Evolutionary conservation across 78 protist species (phyloP).

Genomic region (Polysphondylium violaceum): DNA sequence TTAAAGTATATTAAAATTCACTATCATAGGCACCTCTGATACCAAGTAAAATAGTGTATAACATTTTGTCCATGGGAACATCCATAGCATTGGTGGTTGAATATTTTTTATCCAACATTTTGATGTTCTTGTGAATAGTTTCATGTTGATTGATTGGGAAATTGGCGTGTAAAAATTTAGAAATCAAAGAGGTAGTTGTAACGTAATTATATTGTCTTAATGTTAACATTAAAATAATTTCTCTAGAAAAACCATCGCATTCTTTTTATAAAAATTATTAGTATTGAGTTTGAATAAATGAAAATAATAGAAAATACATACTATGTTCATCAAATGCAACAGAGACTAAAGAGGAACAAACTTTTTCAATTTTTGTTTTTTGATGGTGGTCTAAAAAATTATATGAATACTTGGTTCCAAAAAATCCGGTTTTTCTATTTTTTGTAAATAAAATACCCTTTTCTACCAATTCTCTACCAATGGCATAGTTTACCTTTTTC

Average conservation of each 20-base stretch:
- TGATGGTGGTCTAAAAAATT: constrained; percentile 9
- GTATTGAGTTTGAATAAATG: background rate
- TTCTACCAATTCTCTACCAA: constrained; percentile 1
- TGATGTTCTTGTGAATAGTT: background rate
- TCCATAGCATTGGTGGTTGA: background rate
- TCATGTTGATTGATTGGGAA: background rate
- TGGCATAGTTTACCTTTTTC: background rate
- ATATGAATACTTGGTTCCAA: background rate
- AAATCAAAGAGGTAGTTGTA: background rate
- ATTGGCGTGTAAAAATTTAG: background rate
- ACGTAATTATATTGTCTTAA: constrained; percentile 45
- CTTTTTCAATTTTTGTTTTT: background rate
- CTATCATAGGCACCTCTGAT: constrained; percentile 31
- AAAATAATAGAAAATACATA: background rate
- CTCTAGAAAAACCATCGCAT: constrained; percentile 28
- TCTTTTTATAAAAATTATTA: background rate
- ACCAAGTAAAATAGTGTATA: constrained; percentile 7
- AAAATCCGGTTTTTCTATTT: background rate
- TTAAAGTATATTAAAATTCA: background rate
- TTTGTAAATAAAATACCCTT: background rate
- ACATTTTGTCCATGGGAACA: constrained; percentile 43
- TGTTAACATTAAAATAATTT: constrained; percentile 40
- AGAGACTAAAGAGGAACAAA: background rate
- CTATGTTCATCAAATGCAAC: background rate
- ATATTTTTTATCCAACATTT: background rate